Percentiles rank a stretch among this genome's conserved stretches.
Conservation (phyloP, 2,329 filamentous ascomycete genomes). For the Juglanconis sp. region DNA sequence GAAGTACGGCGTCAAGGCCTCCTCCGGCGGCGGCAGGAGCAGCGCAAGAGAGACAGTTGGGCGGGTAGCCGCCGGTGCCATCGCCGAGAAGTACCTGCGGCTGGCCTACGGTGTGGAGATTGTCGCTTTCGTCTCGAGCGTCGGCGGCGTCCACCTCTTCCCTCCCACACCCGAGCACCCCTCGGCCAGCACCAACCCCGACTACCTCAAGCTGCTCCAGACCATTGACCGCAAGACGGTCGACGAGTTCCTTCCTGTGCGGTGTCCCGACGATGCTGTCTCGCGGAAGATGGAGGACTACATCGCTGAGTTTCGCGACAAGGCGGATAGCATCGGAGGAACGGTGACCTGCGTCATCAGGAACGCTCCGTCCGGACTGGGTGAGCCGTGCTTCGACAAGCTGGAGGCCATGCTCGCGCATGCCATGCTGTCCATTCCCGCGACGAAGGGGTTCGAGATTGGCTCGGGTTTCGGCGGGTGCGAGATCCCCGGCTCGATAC, state of each 20-base stretch:
- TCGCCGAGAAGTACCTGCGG: conserved; percentile 87
- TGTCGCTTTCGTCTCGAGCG: conserved; percentile 82
- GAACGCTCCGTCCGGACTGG: conserved; percentile 79
- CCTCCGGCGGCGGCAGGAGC: conserved; percentile 82
- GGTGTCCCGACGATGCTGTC: conserved; percentile 71
- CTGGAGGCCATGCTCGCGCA: conserved; percentile 87
- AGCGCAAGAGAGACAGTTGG: conserved; percentile 95
- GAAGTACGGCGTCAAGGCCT: conserved; percentile 94
- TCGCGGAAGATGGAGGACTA: conserved; percentile 71
- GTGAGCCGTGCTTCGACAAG: conserved; percentile 95
- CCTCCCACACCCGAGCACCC: conserved; percentile 67
- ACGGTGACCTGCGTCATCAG: conserved; percentile 92
- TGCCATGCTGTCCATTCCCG: conserved; percentile 92
- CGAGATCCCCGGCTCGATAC: conserved; percentile 79
- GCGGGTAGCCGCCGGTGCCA: conserved; percentile 84
- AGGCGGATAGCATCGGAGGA: conserved; percentile 85
- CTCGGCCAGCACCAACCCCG: conserved; percentile 69
- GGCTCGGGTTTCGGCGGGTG: conserved; percentile 88
- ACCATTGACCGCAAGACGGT: conserved; percentile 72
- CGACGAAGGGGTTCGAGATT: conserved; percentile 93
- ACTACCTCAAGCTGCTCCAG: conserved; percentile 71
- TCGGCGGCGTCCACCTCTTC: conserved; percentile 77
- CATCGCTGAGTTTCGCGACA: conserved; percentile 75
- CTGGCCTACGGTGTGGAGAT: conserved; percentile 85
- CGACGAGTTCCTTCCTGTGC: conserved; percentile 79